Percentiles rank a stretch among this genome's conserved stretches.
phyloP scores from a whole-genome alignment of 1,284 basidiomycete genomes.

The Ustilago loliicola region DNA sequence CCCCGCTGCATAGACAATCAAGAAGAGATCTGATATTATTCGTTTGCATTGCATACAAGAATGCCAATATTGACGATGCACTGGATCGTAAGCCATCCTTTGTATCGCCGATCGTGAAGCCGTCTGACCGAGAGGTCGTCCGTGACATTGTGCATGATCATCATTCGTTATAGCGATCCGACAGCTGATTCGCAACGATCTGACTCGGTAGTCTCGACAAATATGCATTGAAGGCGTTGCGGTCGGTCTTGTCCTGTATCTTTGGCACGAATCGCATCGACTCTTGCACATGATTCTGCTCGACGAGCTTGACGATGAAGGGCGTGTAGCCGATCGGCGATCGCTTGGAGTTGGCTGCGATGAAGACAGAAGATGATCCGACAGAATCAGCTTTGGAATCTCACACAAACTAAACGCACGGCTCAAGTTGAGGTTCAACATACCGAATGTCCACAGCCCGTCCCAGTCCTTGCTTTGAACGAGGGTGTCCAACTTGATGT shows the following conservation, averaged over 20 bases:
- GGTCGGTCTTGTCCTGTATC: slow-evolving; percentile 58
- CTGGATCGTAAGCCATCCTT: background rate
- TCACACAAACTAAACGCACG: background rate
- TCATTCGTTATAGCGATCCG: slow-evolving; percentile 39
- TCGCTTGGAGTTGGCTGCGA: slow-evolving; percentile 72
- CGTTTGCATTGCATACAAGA: background rate
- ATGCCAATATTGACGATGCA: background rate
- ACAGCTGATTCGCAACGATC: slow-evolving; percentile 39
- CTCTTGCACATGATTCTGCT: slow-evolving; percentile 58
- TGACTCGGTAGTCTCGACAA: slow-evolving; percentile 34
- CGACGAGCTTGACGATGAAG: slow-evolving; percentile 57
- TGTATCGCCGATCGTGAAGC: no score
- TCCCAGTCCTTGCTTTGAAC: slow-evolving; percentile 57
- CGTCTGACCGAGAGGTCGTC: background rate
- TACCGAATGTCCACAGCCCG: slow-evolving; percentile 57
- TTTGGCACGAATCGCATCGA: slow-evolving; percentile 58
- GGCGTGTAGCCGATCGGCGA: slow-evolving; percentile 88
- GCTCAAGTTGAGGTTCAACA: background rate
- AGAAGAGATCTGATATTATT: background rate
- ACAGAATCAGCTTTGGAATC: background rate
- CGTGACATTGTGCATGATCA: background rate
- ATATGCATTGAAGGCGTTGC: slow-evolving; percentile 39
- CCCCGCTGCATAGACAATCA: background rate
- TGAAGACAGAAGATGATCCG: background rate
- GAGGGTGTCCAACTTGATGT: slow-evolving; percentile 55